A percentile compares a stretch with the other conserved stretches of the same genome.
phyloP scores from a whole-genome alignment of 2,329 filamentous ascomycete species.

The Phyllosticta ampelicida region DNA sequence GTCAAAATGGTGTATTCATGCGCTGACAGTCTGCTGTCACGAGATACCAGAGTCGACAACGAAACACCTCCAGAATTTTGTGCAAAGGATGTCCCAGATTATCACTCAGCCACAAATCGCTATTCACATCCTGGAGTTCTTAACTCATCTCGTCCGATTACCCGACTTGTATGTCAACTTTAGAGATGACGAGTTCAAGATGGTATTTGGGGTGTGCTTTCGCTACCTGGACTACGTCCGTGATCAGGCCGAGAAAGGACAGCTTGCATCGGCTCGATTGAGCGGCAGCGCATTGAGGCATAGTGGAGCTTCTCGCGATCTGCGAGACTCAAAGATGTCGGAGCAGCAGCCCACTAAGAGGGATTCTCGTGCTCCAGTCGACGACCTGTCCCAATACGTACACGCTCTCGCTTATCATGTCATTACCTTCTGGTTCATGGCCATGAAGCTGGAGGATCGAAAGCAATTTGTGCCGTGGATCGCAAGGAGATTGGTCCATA shows the following conservation, averaged over 20 bases:
- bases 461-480: slow-evolving; percentile 84
- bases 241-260: slow-evolving; percentile 42
- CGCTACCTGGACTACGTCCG: slow-evolving; percentile 84
- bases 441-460: slow-evolving; percentile 73
- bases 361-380: slow-evolving; percentile 35
- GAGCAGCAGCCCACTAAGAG: neutral
- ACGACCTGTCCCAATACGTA: slow-evolving; percentile 85
- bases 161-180: slow-evolving; percentile 81
- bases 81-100: slow-evolving; percentile 90
- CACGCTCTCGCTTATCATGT: slow-evolving; percentile 90
- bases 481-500: slow-evolving; percentile 68
- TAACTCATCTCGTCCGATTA: slow-evolving; percentile 78
- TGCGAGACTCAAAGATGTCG: slow-evolving; percentile 5
- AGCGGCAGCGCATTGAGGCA: slow-evolving; percentile 29
- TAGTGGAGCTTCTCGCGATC: slow-evolving; percentile 35
- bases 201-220: slow-evolving; percentile 91
- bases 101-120: slow-evolving; percentile 89
- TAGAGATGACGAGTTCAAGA: slow-evolving; percentile 81
- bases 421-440: slow-evolving; percentile 94
- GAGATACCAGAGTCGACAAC: slow-evolving; percentile 81
- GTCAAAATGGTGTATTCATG: slow-evolving; percentile 88
- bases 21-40: slow-evolving; percentile 87
- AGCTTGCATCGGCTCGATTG: slow-evolving; percentile 22
- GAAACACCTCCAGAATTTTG: slow-evolving; percentile 72
- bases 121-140: slow-evolving; percentile 89